Base-by-base conservation (phyloP, 768 basidiomycete genomes). In the Boletales sp. region DNA sequence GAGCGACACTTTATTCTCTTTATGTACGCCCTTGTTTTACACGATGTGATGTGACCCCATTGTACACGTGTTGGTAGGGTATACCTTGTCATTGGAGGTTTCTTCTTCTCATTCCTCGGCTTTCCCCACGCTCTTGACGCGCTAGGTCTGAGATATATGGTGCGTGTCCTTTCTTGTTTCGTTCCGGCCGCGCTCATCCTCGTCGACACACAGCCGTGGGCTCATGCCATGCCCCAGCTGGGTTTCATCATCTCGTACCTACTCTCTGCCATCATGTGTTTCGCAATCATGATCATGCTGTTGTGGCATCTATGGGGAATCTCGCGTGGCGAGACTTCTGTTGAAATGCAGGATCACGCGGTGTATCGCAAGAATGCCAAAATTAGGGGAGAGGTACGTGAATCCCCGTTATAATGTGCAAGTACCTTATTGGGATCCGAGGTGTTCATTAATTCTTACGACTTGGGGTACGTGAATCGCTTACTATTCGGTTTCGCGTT, bases 1-100 rank as follows among this genome's bases (percentile, higher is more conserved):
- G 94, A 97, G 64, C 84, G 95, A 0, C 93, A 97, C 70, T 99
- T 99, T 60, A 79, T 95, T 35, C 72, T 98, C 41, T 99, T 98
- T 78, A 87, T 98, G 91, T 90, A 55, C 48, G 85, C 70, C 8
- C 8, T 44, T 9, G 5, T 32, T 35, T 6, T 9, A 28, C 41
- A n/a, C 30, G 35, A n/a, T 19, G 2, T n/a, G 10, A 44, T 28
- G 25, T 28, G 25, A 28, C 25, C 25, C 1, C 25, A 36, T 30
- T 32, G 1, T 28, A 28, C 25, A 28, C 25, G 25, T 8, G 7
- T 48, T 43, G 10, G 13, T 40, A 94, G 92, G 82, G 74, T 76
- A 28, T 96, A 95, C 68, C 83, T 97, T 35, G 82, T 88, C 18
- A 49, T 92, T 2, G 74, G 83, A 1, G 82, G 87, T 13, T 78